Percentiles rank a stretch among this genome's conserved stretches.
Evolutionary conservation across 345 rosid genomes (phyloP).

Genomic region (Arabidopsis arenosa): DNA sequence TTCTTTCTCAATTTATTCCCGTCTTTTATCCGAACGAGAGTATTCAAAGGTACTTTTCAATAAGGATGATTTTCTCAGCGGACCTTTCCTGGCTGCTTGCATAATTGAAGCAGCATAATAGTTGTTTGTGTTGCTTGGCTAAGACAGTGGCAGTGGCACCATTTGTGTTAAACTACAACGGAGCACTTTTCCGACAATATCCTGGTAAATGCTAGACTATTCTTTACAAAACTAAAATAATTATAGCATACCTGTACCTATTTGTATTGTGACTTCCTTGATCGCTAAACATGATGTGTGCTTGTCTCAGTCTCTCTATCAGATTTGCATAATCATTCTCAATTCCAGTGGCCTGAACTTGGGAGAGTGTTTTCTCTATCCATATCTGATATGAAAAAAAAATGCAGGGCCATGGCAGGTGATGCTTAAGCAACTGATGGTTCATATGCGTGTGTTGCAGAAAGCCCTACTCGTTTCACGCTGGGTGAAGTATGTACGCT

Average conservation of each 20-base stretch:
- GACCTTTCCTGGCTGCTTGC: slow-evolving; percentile 28
- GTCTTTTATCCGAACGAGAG: slow-evolving; percentile 88
- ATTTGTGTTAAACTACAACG: slow-evolving; percentile 77
- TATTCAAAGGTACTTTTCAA: slow-evolving; percentile 76
- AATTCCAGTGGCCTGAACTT: slow-evolving; percentile 10
- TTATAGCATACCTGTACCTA: not conserved
- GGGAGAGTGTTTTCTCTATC: slow-evolving; percentile 1
- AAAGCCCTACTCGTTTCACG: slow-evolving; percentile 85
- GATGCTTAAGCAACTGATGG: slow-evolving; percentile 96
- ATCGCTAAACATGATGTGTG: slow-evolving; percentile 1
- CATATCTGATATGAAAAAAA: slow-evolving; percentile 24
- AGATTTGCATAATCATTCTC: slow-evolving; percentile 17
- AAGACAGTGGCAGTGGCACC: slow-evolving; percentile 97
- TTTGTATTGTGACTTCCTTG: slow-evolving; percentile 24
- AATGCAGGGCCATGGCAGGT: slow-evolving; percentile 98
- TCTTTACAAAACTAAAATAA: slow-evolving; percentile 15
- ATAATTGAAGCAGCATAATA: slow-evolving; percentile 34
- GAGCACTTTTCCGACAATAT: slow-evolving; percentile 91
- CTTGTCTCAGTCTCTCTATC: slow-evolving; percentile 20
- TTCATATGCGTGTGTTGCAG: slow-evolving; percentile 87
- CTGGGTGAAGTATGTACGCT: slow-evolving; percentile 70
- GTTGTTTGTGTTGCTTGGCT: slow-evolving; percentile 49
- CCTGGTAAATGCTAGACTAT: slow-evolving; percentile 60
- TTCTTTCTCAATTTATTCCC: slow-evolving; percentile 87
- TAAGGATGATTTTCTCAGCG: slow-evolving; percentile 19